Conservation (phyloP, 352 stramenopile genomes). For the Blastocystis sp. region DNA sequence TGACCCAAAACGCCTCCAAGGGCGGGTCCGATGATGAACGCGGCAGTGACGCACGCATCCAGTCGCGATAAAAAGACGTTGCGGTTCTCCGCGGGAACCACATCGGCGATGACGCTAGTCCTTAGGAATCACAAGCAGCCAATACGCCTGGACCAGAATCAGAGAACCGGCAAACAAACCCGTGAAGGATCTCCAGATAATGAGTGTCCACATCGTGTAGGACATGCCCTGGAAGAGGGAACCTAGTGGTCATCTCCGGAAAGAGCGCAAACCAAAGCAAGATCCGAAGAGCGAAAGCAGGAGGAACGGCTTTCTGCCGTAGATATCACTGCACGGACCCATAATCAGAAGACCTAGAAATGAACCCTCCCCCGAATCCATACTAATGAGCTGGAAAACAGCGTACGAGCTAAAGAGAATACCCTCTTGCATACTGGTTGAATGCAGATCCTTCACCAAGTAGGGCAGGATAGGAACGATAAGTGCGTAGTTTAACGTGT, state of each 20-base stretch:
- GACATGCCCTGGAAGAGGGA: conserved; percentile 63
- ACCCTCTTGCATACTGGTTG: conserved; percentile 54
- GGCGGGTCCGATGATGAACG: conserved; percentile 56
- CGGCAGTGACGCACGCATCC: conserved; percentile 43
- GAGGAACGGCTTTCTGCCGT: conserved; percentile 64
- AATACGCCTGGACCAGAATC: conserved; percentile 51
- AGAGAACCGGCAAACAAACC: conserved; percentile 66
- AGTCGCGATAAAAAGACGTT: conserved; percentile 53
- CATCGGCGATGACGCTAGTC: conserved; percentile 64
- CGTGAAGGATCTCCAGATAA: conserved; percentile 60
- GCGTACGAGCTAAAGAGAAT: conserved; percentile 65
- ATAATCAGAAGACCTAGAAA: conserved; percentile 61
- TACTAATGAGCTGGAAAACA: conserved; percentile 72
- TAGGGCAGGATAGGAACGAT: conserved; percentile 71
- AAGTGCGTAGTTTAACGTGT: conserved; percentile 49
- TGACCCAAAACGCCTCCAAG: conserved; percentile 55
- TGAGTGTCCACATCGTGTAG: conserved; percentile 17
- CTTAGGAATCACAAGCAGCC: neutral
- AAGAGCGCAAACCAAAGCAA: conserved; percentile 33
- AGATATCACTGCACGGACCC: conserved; percentile 61
- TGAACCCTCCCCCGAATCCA: neutral
- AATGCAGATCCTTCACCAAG: conserved; percentile 52
- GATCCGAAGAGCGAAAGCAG: conserved; percentile 61
- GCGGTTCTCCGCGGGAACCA: conserved; percentile 36
- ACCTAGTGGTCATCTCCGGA: neutral